Base-by-base conservation (phyloP, 768 basidiomycete genomes). In the Galerina sulciceps region DNA sequence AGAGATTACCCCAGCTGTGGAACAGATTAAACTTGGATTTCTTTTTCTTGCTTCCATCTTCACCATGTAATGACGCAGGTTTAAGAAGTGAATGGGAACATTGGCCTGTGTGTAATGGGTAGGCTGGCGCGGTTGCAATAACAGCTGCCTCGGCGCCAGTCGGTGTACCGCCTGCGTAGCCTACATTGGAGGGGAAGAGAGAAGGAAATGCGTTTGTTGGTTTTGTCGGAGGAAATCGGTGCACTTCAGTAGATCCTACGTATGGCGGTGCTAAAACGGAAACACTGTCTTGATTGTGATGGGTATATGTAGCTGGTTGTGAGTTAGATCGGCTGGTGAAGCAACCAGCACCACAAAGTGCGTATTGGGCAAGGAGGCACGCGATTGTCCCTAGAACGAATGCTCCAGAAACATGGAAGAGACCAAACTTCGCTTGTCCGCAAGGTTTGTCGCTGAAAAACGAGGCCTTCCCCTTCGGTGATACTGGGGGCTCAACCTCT, bases 1-100 rank as follows among this genome's bases (percentile, higher is more conserved):
- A 88, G 41, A 93, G 71, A 67, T 93, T 94, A 1, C 93, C 93
- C 93, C 93, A 94, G 42, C 85, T 82, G 69, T 79, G 83, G 73
- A 93, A 85, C 43, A 94, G 65, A 66, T 89, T 83, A 63, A 91
- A 93, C 10, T 76, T 69, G 35, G 73, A 71, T 22, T 63, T 67
- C 45, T 67, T 71, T 38, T 14, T 48, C 60, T 48, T 37, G 58
- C 44, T 36, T 55, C 53, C 42, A 55, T 54, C 52, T 63, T 67
- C 52, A 53, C 58, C 44, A 57, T 61, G 64, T 60, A 81, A 55
- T 3, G 69, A 58, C 3, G 75, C 62, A 1, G 89, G 87, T n/a
- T 71, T 72, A 31, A 91, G 78, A 44, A 93, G 82, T 46, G 85
- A 79, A 2, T 88, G 78, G 1, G 86, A 86, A 10, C 72, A 73